Base-by-base conservation (phyloP, 805 yeast species). In the Teunomyces tritomae region DNA sequence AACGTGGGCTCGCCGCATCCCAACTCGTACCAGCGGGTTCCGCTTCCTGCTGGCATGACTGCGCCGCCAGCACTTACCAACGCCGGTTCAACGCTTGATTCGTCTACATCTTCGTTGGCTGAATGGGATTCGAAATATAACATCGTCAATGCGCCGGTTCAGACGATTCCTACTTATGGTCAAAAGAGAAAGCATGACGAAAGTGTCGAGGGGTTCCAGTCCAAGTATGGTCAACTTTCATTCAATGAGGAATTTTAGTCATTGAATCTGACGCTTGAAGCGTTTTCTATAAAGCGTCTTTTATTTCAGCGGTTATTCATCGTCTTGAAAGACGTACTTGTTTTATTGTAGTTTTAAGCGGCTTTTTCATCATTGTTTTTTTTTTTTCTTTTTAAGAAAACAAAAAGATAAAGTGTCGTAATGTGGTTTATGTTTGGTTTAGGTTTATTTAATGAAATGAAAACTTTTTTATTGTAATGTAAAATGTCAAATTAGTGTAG, bases 191-290 rank as follows among this genome's bases (percentile, higher is more conserved):
- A 61, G 48, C 53, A 49, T 10, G 55, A 46, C 28, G 43, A 32
- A 10, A 17, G 36, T 2, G 39, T n/a, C 32, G 34, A 39, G 26
- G 49, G 46, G 28, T 73, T 63, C 50, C 56, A 63, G 37, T 53
- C 55, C n/a, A 63, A 62, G 43, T 75, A 77, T 52, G 83, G 82
- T 11, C 66, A 69, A 9, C 62, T 79, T 36, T 62, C 61, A 39
- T 77, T 79, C 51, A 60, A 75, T 52, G 83, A 78, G 50, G 80
- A 78, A 33, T 79, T 79, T 52, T 79, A 59, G 28, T 11, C 14
- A 10, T 32, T 30, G n/a, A 30, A 11, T 35, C 43, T 32, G 34
- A 27, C 29, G 16, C n/a, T 13, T 3, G 40, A 14, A 20, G 20
- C 16, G 36, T 4, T 4, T 33, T 10, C 3, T 14, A 13, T 6